phyloP scores from a whole-genome alignment of 2,329 filamentous ascomycete species.

The Pseudogymnoascus pannorum region DNA sequence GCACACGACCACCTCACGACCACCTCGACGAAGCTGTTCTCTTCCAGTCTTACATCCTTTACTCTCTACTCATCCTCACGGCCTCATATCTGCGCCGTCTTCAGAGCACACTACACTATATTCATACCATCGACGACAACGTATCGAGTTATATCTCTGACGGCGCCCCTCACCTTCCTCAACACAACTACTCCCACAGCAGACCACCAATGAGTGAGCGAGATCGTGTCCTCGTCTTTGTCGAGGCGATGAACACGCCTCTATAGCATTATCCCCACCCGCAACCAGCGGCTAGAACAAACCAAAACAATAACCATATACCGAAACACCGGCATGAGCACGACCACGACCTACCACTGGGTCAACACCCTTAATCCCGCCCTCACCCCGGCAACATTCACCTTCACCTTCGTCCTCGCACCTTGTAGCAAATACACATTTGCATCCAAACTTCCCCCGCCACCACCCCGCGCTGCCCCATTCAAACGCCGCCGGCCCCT shows the following conservation, averaged over 20 bases:
- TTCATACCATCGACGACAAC: background rate
- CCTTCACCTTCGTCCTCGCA: constrained; percentile 32
- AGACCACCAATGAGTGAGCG: constrained; percentile 25
- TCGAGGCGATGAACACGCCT: constrained; percentile 29
- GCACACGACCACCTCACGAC: constrained; percentile 4
- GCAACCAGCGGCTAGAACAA: background rate
- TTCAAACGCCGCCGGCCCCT: constrained; percentile 29
- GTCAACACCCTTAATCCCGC: constrained; percentile 16
- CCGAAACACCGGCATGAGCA: constrained; percentile 11
- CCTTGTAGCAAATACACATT: constrained; percentile 31
- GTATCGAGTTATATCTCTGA: background rate
- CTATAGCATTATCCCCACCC: constrained; percentile 16
- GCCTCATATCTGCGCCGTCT: background rate
- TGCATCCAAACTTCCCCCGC: constrained; percentile 23
- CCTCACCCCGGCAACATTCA: constrained; percentile 16
- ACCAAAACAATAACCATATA: background rate
- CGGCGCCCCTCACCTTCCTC: background rate
- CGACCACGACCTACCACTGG: constrained; percentile 27
- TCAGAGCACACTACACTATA: background rate
- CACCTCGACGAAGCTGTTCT: background rate
- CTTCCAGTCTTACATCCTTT: background rate
- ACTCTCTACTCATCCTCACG: background rate
- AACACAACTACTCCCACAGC: background rate
- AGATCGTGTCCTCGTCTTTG: constrained; percentile 24
- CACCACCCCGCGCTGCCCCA: constrained; percentile 16